Evolutionary conservation across 1,284 basidiomycete genomes (phyloP), one percentile per base, ranked within the genome.

Genomic region (Taiwanofungus camphoratus): DNA sequence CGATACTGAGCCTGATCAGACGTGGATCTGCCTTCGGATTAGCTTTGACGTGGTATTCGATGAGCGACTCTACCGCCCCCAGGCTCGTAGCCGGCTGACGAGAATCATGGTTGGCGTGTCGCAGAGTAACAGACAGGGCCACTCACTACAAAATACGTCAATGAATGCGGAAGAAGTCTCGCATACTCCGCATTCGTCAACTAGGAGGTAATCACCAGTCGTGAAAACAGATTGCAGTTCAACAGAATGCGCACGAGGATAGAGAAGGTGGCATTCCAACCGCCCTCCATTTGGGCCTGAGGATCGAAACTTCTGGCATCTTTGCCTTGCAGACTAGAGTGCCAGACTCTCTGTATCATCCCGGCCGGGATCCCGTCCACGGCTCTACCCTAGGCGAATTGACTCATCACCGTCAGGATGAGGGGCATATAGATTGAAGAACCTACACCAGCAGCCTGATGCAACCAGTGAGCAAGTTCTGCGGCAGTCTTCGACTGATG

Each of bases 11-110:
- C 39, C 90, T 74, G 40, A 92, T 61, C 29, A 91, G 63, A 12
- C 74, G 65, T 6, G 85, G 79, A 62, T 92, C 79, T 35, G 82
- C 77, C 13, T 65, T 65, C 0, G 81, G 71, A 57, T 93, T 89
- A 13, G 74, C 74, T 41, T 74, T 69, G 31, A 71, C 48, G 11
- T 91, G 77, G 46, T 91, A 86, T 63, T 96, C 92, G 27, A 86
- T 79, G 33, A 94, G 71, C 11, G 85, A 88, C 62, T 96, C 93
- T 2, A 94, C 90, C n/a, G 91, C 88, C 16, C 92, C 92, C 5
- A 96, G 73, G 50, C 87, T 91, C 4, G 92, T 95, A 3, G 92
- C 92, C 40, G 87, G 77, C 84, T 92, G 26, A 8, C 26, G 13
- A 57, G 12, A 36, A 46, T 35, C 13, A 21, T 21, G 23, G 6